Conservation (phyloP, 1,284 basidiomycete species). For the Papiliotrema terrestris region DNA sequence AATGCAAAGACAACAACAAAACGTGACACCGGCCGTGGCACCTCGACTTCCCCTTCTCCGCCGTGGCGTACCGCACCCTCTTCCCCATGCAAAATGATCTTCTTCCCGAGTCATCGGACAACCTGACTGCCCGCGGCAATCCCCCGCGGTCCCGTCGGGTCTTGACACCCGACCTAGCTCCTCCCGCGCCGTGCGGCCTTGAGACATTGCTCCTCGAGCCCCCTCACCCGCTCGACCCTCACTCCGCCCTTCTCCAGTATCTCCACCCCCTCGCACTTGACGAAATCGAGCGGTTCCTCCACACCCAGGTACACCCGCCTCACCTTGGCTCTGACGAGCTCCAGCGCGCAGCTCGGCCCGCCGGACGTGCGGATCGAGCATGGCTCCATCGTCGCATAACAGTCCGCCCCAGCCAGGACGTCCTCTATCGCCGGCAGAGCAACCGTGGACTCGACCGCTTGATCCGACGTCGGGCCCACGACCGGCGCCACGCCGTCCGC, state of each 20-base stretch:
- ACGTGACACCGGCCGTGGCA: too few relatives aligned
- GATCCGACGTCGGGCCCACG: too few relatives aligned
- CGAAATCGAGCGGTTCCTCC: slow-evolving; percentile 91
- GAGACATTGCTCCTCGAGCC: slow-evolving; percentile 67
- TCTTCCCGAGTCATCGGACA: neutral
- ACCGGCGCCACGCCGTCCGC: too few relatives aligned
- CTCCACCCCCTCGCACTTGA: slow-evolving; percentile 81
- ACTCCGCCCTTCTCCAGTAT: slow-evolving; percentile 72
- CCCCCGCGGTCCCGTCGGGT: too few relatives aligned
- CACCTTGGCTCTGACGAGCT: slow-evolving; percentile 70
- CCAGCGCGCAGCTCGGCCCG: slow-evolving; percentile 78
- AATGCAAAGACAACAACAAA: too few relatives aligned
- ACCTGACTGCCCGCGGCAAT: neutral
- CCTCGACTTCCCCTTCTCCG: neutral
- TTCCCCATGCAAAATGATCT: neutral
- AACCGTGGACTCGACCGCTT: too few relatives aligned
- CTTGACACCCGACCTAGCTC: slow-evolving; percentile 5
- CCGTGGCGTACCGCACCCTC: neutral
- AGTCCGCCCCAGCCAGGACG: slow-evolving; percentile 55
- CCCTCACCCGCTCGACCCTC: slow-evolving; percentile 68
- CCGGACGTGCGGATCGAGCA: slow-evolving; percentile 89
- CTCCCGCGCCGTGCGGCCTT: slow-evolving; percentile 62
- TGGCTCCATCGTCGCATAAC: slow-evolving; percentile 94
- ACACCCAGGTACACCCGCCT: slow-evolving; percentile 83
- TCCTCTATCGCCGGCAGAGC: slow-evolving; percentile 47